Evolutionary conservation across 2,329 filamentous ascomycete species (phyloP), one percentile per base, ranked within the genome.

Genomic region (Mycosphaerelloides madeirae): DNA sequence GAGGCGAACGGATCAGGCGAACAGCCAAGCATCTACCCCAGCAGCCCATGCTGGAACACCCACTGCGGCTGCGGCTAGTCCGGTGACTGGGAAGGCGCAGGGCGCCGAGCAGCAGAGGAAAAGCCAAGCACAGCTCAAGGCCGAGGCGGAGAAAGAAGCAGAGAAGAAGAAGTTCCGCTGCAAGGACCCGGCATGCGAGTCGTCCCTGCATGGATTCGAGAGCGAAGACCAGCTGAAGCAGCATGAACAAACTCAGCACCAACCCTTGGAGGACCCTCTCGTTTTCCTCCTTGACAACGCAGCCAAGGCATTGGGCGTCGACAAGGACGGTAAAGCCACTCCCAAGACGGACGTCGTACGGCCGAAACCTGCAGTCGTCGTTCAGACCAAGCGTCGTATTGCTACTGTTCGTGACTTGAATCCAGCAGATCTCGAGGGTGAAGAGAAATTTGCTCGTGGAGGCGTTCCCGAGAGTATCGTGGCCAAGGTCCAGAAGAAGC

Each of bases 171-270:
- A 68, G 13, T 79, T 78, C 64, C 75, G 71, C 53, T 83, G 80
- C 62, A 62, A 70, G n/a, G 57, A 68, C 15, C 68, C 70, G 25
- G 43, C 54, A 3, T 82, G 79, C 54, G 75, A 77, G 40, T 68
- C 71, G 54, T 70, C 74, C 44, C 63, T 72, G 41, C 72, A 71
- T 46, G 78, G 78, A 3, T 81, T 81, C 47, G 64, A 72, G 5
- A 76, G 71, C 1, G 50, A 56, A 31, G 52, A 49, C 19, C 53
- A 54, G 39, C 63, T 83, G 42, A 72, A 78, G 28, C 71, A 72
- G 31, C 80, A 83, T 52, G 60, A 72, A 19, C 71, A 71, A 38
- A 72, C 77, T 16, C 67, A 63, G 14, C 80, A 83, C 59, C 71
- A 72, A 50, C 64, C 65, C 38, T 70, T 81, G 29, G 74, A 71